Evolutionary conservation across 176 grass and related monocot species (phyloP).

Genomic region (Dendrocalamus sinicus): DNA sequence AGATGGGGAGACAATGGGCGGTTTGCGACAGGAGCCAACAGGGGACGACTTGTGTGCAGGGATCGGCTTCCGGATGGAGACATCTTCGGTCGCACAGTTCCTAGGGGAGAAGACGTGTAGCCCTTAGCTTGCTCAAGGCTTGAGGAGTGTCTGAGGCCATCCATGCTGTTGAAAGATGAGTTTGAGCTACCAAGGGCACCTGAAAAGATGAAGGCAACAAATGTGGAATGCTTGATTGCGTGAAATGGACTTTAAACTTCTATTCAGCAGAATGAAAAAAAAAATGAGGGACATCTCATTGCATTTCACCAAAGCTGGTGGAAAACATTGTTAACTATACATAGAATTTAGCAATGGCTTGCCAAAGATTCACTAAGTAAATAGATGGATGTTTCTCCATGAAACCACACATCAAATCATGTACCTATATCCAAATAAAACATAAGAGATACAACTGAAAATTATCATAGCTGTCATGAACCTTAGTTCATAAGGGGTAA

Average conservation of each 20-base stretch:
- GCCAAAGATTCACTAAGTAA: background rate
- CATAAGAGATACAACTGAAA: background rate
- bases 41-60: constrained; percentile 51
- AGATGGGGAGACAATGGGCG: constrained; percentile 81
- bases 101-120: constrained; percentile 34
- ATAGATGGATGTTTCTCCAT: background rate
- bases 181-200: constrained; percentile 40
- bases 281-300: background rate
- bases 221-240: background rate
- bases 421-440: background rate
- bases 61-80: constrained; percentile 35
- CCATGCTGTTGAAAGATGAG: constrained; percentile 11
- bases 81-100: constrained; percentile 30
- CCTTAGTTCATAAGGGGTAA: no score
- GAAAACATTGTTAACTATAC: background rate
- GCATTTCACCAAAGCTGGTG: background rate
- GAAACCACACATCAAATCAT: background rate
- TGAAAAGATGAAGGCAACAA: constrained; percentile 44
- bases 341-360: background rate
- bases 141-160: constrained; percentile 15
- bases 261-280: background rate
- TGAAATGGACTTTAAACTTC: background rate
- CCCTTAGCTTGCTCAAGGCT: constrained; percentile 36
- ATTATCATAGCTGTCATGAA: background rate
- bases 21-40: constrained; percentile 58